Evolutionary conservation across 2,329 filamentous ascomycete species (phyloP).

Genomic region (Neofusicoccum sp.): DNA sequence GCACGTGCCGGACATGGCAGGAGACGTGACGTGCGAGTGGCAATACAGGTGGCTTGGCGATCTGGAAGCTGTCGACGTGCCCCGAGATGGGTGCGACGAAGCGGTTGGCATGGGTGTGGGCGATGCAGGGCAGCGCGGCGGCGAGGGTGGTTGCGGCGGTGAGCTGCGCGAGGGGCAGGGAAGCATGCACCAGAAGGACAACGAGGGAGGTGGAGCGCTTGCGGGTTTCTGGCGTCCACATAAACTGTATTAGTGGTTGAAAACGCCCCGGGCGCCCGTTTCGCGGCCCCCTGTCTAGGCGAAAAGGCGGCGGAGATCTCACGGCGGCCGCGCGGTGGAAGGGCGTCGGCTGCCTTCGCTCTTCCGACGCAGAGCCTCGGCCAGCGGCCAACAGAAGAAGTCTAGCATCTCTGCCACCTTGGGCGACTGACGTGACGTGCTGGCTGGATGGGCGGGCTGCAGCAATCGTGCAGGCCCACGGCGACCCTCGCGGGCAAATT

Average conservation of each 20-base stretch:
- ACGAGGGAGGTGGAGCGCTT: constrained; percentile 22
- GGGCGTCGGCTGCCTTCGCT: not conserved
- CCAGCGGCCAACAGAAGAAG: not conserved
- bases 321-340: not conserved
- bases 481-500: constrained; percentile 17
- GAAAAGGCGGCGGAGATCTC: constrained; percentile 9
- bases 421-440: constrained; percentile 5
- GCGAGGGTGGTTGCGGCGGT: not conserved
- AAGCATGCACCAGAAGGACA: not conserved
- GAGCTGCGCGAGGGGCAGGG: not conserved
- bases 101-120: not conserved
- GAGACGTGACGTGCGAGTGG: not conserved
- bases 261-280: constrained; percentile 11
- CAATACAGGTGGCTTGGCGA: not conserved
- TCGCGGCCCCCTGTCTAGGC: not conserved
- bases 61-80: not conserved
- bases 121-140: not conserved
- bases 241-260: constrained; percentile 41
- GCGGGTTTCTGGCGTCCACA: constrained; percentile 47
- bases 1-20: not conserved
- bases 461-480: constrained; percentile 9
- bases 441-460: constrained; percentile 7
- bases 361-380: constrained; percentile 16
- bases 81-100: not conserved
- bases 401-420: constrained; percentile 8